Conservation (phyloP, 2,329 filamentous ascomycete species). For the Aspergillus tamarii region DNA sequence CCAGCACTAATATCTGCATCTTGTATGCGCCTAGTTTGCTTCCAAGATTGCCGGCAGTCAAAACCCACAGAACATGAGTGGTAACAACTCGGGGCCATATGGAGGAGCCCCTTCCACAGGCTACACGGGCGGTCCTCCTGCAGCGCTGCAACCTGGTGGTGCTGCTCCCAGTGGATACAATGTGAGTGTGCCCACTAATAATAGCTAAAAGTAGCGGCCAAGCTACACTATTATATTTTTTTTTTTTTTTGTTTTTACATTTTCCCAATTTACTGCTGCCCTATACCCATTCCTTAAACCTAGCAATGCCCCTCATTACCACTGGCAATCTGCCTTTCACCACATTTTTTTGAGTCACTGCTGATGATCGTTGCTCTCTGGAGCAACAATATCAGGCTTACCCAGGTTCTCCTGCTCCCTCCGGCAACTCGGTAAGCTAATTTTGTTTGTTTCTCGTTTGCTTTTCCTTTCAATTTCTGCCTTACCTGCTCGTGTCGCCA, state of each 20-base stretch:
- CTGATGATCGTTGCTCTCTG: slow-evolving; percentile 7
- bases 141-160: slow-evolving; percentile 38
- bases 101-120: slow-evolving; percentile 40
- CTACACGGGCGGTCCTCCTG: slow-evolving; percentile 43
- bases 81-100: slow-evolving; percentile 32
- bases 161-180: slow-evolving; percentile 46
- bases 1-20: slow-evolving; percentile 17
- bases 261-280: slow-evolving; percentile 4
- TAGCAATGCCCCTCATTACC: slow-evolving; percentile 2
- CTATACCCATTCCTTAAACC: slow-evolving; percentile 12
- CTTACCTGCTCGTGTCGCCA: slow-evolving; percentile 14
- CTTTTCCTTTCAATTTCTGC: slow-evolving; percentile 14
- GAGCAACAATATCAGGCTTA: slow-evolving; percentile 59
- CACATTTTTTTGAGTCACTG: slow-evolving; percentile 8
- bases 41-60: slow-evolving; percentile 46
- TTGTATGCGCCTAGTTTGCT: slow-evolving; percentile 36
- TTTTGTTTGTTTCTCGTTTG: slow-evolving; percentile 16
- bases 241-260: too few relatives aligned
- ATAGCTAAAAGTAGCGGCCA: slow-evolving; percentile 2
- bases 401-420: slow-evolving; percentile 42
- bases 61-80: slow-evolving; percentile 23
- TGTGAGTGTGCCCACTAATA: slow-evolving; percentile 49
- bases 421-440: slow-evolving; percentile 41
- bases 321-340: not conserved
- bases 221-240: slow-evolving; percentile 3